Evolutionary conservation across 1,284 basidiomycete species (phyloP), one percentile per base, ranked within the genome.

Genomic region (Naganishia cerealis): DNA sequence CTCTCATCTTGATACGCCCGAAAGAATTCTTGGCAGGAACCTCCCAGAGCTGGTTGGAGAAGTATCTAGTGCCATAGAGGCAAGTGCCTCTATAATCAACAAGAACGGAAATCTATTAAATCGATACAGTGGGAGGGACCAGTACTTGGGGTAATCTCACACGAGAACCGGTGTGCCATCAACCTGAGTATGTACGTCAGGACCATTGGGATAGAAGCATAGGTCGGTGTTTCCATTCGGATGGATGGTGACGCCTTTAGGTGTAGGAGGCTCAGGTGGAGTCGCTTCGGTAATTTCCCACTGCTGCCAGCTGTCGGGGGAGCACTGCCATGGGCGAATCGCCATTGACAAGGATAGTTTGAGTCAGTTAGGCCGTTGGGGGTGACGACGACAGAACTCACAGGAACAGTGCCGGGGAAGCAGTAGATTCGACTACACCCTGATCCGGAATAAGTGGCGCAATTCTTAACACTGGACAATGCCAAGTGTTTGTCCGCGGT

Each of bases 1-100:
- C 59, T 33, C 33, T 48, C 26, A 72, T 61, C 50, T 65, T 69
- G 66, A 71, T 62, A 24, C 57, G 50, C 6, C 70, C 70, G 42
- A 50, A 58, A 15, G 68, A 66, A 12, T 57, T 55, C 38, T 57
- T 61, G 54, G 61, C 61, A n/a, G 61, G 61, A 52, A 71, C 43
- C 12, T 61, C 62, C 66, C 68, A 71, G 5, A 62, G 40, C 40
- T 70, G 68, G 33, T 43, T 48, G 15, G 24, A 9, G 36, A 52
- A 57, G 36, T 38, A 56, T 15, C 54, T 50, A 10, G 65, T 50
- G 21, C 54, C 42, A n/a, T 10, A 16, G 7, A 40, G n/a, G 29
- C 66, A 67, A 9, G 21, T 24, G 24, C 8, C 24, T 4, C 66
- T 67, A 29, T 40, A 38, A 15, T 7, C 13, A 38, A 9, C 39